Evolutionary conservation across 2,329 filamentous ascomycete species (phyloP).

Genomic region (Aspergillus nomiae): DNA sequence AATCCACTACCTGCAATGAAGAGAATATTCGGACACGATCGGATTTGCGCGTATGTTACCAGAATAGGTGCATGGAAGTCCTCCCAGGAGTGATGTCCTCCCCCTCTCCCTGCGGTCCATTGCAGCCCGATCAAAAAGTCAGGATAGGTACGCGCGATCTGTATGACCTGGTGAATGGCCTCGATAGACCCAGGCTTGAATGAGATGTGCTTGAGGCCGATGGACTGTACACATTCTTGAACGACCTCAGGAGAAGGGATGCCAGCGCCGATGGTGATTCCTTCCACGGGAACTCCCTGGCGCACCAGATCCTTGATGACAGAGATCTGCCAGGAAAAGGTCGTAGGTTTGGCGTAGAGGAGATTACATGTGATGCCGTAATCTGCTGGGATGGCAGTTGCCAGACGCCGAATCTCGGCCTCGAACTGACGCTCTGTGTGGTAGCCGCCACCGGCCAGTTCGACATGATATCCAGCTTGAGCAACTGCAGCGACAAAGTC

Average conservation of each 20-base stretch:
- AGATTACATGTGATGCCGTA: constrained; percentile 87
- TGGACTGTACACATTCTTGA: constrained; percentile 88
- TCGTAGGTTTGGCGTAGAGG: constrained; percentile 86
- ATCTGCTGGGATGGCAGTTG: constrained; percentile 78
- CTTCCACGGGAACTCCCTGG: constrained; percentile 87
- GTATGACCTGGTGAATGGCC: constrained; percentile 84
- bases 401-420: constrained; percentile 79
- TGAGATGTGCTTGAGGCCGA: constrained; percentile 86
- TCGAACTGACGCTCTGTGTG: constrained; percentile 82
- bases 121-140: constrained; percentile 85
- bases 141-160: constrained; percentile 88
- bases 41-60: constrained; percentile 89
- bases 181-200: constrained; percentile 92
- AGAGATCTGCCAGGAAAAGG: constrained; percentile 92
- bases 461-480: constrained; percentile 91
- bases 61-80: constrained; percentile 91
- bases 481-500: constrained; percentile 93
- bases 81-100: constrained; percentile 90
- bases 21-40: constrained; percentile 81
- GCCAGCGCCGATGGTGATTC: constrained; percentile 86
- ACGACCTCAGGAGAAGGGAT: constrained; percentile 91
- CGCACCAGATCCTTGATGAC: constrained; percentile 76
- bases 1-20: constrained; percentile 88
- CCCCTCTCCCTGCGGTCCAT: constrained; percentile 90
- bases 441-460: constrained; percentile 87